phyloP scores from a whole-genome alignment of 2,329 filamentous ascomycete species.

The Thielaviopsis punctulata region DNA sequence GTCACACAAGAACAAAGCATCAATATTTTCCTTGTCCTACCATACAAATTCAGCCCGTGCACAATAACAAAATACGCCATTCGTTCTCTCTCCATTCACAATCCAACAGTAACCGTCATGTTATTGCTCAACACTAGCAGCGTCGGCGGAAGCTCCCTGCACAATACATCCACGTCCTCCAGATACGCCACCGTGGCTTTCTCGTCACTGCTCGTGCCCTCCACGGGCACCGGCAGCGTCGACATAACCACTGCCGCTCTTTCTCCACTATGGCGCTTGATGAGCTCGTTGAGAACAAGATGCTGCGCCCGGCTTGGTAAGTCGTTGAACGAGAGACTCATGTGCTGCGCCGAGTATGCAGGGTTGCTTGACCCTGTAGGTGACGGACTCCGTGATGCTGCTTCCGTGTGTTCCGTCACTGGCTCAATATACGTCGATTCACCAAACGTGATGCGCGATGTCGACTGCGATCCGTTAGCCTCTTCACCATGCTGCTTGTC shows the following conservation, averaged over 20 bases:
- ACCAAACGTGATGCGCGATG: background rate
- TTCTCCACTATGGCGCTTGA: conserved; percentile 42
- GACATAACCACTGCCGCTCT: conserved; percentile 68
- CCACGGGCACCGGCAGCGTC: conserved; percentile 63
- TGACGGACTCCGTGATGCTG: background rate
- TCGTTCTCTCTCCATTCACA: conserved; percentile 41
- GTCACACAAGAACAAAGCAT: too few species aligned
- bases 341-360: conserved; percentile 38
- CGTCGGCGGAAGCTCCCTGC: conserved; percentile 56
- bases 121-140: conserved; percentile 73
- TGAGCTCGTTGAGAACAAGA: conserved; percentile 71
- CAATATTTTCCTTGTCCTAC: conserved; percentile 8
- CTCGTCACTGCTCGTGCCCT: conserved; percentile 58
- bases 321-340: conserved; percentile 71
- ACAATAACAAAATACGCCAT: conserved; percentile 6
- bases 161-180: conserved; percentile 61
- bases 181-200: conserved; percentile 56
- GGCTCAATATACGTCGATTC: background rate
- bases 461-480: background rate
- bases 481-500: background rate
- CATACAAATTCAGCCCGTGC: too few species aligned
- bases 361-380: conserved; percentile 16
- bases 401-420: background rate
- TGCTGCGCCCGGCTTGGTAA: conserved; percentile 72
- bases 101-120: conserved; percentile 71